Conservation (phyloP, 805 yeast genomes). For the Metschnikowia lachancei region DNA sequence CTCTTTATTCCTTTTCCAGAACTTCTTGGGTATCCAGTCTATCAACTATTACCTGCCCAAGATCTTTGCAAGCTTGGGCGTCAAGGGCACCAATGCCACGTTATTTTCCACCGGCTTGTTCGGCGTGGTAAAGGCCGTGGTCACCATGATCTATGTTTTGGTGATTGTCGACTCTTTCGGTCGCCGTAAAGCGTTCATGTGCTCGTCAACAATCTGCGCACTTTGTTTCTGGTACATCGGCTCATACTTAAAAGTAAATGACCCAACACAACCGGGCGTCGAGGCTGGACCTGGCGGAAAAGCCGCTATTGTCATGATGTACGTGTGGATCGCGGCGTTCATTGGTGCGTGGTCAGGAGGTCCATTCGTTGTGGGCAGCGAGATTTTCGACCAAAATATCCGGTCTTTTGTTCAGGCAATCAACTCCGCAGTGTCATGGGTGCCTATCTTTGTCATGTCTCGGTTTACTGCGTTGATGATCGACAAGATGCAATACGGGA, state of each 20-base stretch:
- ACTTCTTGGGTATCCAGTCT: conserved; percentile 40
- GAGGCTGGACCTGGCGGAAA: conserved; percentile 39
- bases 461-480: conserved; percentile 36
- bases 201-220: conserved; percentile 32
- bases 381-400: conserved; percentile 40
- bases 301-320: conserved; percentile 41
- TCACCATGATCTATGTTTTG: conserved; percentile 34
- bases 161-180: conserved; percentile 38
- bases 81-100: conserved; percentile 37
- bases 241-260: conserved; percentile 33
- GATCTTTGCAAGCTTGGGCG: conserved; percentile 35
- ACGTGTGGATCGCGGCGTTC: conserved; percentile 41
- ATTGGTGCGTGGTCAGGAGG: conserved; percentile 42
- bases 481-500: conserved; percentile 34
- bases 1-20: conserved; percentile 35
- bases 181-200: conserved; percentile 36
- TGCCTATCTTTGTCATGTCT: conserved; percentile 39
- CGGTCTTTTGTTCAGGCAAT: conserved; percentile 41
- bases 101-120: conserved; percentile 41
- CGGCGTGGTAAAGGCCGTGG: conserved; percentile 38
- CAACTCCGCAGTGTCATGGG: conserved; percentile 41
- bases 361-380: conserved; percentile 41
- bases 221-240: conserved; percentile 42
- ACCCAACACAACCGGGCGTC: conserved; percentile 32
- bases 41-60: conserved; percentile 40